Base-by-base conservation (phyloP, 176 grass and related monocot species). In the Pharus latifolius region DNA sequence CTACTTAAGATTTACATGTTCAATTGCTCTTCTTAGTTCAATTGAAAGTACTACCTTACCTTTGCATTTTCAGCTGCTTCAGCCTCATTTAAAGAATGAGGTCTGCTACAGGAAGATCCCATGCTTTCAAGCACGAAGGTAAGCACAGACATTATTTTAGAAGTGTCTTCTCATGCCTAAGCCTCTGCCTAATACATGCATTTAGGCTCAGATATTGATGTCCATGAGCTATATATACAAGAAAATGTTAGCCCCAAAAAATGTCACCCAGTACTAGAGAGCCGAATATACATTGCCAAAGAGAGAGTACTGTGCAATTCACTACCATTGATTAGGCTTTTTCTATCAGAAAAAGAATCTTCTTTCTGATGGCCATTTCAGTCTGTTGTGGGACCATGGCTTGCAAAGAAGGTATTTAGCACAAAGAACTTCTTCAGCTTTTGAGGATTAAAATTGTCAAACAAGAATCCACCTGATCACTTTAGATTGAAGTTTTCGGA, bases 41-140 rank as follows among this genome's bases (percentile, higher is more conserved):
- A n/a, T n/a, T n/a, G n/a, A n/a, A 47, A 17, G 17, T 6, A 28
- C 28, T 15, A 53, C 24, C 47, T 65, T 80, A 98, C 94, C 79
- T 78, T 80, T 68, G 63, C 51, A 77, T 93, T 98, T 67, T 85
- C 89, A 64, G 83, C 67, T 27, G 87, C 73, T 63, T 93, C 82
- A 38, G 72, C 58, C 71, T 98, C 87, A 45, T 88, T 83, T 55
- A 86, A 52, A 9, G 87, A 82, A 82, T 98, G 87, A 40, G 82
- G 37, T 88, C 82, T 88, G 78, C 95, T 98, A 59, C 95, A 98
- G 64, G 81, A 98, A 60, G 87, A 93, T 27, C 95, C 95, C 90
- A 98, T 98, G 72, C 58, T 92, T 83, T 88, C 78, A 67, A 85
- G 68, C 49, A 88, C 73, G 37, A 58, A 61, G 58, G 78, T 76